phyloP scores from a whole-genome alignment of 2,329 filamentous ascomycete species.

The Aspergillus pseudonomiae region DNA sequence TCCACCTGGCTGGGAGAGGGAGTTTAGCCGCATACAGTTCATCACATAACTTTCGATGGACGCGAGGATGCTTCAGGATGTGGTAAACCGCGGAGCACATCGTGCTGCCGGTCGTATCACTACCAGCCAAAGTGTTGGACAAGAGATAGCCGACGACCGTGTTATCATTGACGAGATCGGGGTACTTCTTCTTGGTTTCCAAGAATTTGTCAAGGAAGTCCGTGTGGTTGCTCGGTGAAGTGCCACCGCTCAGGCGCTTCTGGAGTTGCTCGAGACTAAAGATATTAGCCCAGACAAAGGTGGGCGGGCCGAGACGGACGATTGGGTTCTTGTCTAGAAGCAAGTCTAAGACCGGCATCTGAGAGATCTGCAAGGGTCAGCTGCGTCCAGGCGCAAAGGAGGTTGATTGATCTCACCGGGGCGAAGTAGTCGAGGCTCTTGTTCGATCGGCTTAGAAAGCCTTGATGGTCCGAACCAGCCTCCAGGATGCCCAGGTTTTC shows the following conservation, averaged over 20 bases:
- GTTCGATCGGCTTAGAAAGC: constrained; percentile 26
- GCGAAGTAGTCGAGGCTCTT: constrained; percentile 30
- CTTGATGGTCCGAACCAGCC: neutral
- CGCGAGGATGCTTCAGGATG: constrained; percentile 25
- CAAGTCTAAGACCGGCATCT: constrained; percentile 25
- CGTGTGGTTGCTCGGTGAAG: neutral
- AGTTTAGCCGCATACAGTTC: constrained; percentile 36
- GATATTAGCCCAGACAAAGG: constrained; percentile 7
- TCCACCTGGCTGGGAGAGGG: constrained; percentile 26
- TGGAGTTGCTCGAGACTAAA: neutral
- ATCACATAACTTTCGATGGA: neutral
- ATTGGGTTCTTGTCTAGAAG: constrained; percentile 27
- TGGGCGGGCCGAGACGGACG: constrained; percentile 25
- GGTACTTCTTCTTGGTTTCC: constrained; percentile 27
- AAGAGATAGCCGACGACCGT: constrained; percentile 32
- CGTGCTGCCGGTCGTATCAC: constrained; percentile 39
- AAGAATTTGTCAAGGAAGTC: constrained; percentile 34
- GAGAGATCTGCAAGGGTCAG: constrained; percentile 21
- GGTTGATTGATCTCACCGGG: constrained; percentile 12
- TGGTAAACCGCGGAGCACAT: constrained; percentile 38
- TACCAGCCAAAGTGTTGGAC: constrained; percentile 37
- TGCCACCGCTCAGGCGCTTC: neutral
- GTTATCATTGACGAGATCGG: constrained; percentile 29
- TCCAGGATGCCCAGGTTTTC: neutral
- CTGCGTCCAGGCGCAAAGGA: neutral